Base-by-base conservation (phyloP, 2,329 filamentous ascomycete genomes). In the Xylariaceae sp. region DNA sequence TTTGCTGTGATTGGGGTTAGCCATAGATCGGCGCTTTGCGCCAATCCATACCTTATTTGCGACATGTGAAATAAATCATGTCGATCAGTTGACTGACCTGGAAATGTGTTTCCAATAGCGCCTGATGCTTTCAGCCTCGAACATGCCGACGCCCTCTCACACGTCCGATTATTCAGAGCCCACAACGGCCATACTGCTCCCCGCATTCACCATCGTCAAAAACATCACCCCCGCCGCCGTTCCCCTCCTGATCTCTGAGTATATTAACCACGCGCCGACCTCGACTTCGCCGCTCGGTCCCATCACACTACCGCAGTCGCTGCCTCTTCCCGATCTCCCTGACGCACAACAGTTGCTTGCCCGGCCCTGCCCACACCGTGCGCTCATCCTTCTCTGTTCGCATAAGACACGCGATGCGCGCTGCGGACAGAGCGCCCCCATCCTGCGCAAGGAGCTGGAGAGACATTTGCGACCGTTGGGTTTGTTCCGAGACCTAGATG, bases 321-420 rank as follows among this genome's bases (percentile, higher is more conserved):
- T 59, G 2, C 68, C 56, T 66, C 66, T 67, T 65, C 71, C 76
- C 1, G 67, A 72, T 2, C 52, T 61, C 7, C 49, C 61, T 1
- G 53, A 57, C 10, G 63, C 61, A 15, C 57, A 59, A 17, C 55
- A 63, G 35, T 69, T 79, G 37, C 70, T 69, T 1, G 74, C 86
- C 17, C 83, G 85, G 4, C 81, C 88, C 3, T 92, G 87, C 66
- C 91, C 92, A 2, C 93, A 97, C 78, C 82, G 84, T 62, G 92
- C 88, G 65, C 82, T 97, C 30, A 91, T 99, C 70, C 84, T 99
- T 54, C 87, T 99, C 71, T 99, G 94, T 79, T 96, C 90, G 51
- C 94, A 97, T 72, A 86, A 85, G 70, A 97, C 91, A n/a, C 88
- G 94, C 63, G 94, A 97, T 73, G 92, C 90, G 0, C 89, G 94